These are phyloP conservation scores for Fusarium nematophilum DNA, from an alignment of 2,329 filamentous ascomycete genomes.

Conservation along the genomic window DNA sequence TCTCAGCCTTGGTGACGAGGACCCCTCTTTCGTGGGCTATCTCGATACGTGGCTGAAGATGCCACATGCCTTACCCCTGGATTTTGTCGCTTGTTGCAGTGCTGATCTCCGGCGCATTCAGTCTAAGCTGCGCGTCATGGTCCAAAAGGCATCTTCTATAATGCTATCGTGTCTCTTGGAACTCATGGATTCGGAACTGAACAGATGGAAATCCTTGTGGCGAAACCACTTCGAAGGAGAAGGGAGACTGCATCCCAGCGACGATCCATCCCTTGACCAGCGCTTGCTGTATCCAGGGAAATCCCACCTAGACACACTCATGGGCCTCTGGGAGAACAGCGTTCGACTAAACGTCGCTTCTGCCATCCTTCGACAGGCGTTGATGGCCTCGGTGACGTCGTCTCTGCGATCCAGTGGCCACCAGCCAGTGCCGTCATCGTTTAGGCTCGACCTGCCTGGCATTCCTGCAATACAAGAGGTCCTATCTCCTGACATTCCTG, in stretches of 20 bases:
- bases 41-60: conserved; percentile 19
- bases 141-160: conserved; percentile 4
- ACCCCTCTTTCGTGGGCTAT: conserved; percentile 5
- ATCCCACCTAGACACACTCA: neutral
- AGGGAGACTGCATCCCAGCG: neutral
- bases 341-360: conserved; percentile 27
- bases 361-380: conserved; percentile 23
- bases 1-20: conserved; percentile 5
- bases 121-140: conserved; percentile 5
- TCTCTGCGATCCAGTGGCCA: conserved; percentile 12
- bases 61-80: conserved; percentile 9
- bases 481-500: conserved; percentile 12
- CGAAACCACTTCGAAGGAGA: conserved; percentile 2
- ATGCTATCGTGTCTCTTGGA: conserved; percentile 20
- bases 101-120: conserved; percentile 15
- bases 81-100: conserved; percentile 21
- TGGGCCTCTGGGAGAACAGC: conserved; percentile 29
- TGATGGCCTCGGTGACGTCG: conserved; percentile 12
- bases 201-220: conserved; percentile 13
- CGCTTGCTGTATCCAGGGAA: conserved; percentile 4
- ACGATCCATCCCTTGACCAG: neutral
- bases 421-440: neutral
- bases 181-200: conserved; percentile 18
- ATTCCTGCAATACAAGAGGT: conserved; percentile 4
- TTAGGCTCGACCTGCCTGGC: conserved; percentile 3